Evolutionary conservation across 805 yeast genomes (phyloP), one percentile per base, ranked within the genome.

Genomic region (Tetrapisispora taiwanensis): DNA sequence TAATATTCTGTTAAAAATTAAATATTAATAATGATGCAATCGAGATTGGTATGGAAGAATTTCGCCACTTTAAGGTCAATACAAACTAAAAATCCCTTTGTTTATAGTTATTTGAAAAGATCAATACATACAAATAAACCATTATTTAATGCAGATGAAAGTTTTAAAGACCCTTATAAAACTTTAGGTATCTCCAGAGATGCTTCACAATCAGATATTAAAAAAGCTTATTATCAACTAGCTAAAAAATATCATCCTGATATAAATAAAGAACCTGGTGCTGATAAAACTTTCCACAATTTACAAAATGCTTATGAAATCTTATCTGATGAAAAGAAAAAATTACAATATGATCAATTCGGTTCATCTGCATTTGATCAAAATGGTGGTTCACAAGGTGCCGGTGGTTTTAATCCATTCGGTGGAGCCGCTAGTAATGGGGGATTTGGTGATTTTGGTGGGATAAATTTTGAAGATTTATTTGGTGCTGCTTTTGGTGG

Each of bases 161-260:
- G 15, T 27, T 50, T 60, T 32, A 67, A 70, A 34, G 95, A 92
- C 59, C 99, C 99, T 0, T 92, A 92, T 65, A 72, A 78, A 48
- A 76, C 79, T 0, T 68, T 92, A 36, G 97, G 97, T 4, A 85
- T 92, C 26, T 76, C 74, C 24, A 76, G 75, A 48, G 61, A 60
- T 42, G 92, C 98, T 0, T 73, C 81, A 13, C 68, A 81, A 7
- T 74, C 85, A n/a, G 94, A 88, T 18, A 92, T 92, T 66, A 92
- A 92, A 65, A 89, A 89, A 65, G 90, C 95, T 2, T 92, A 92
- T 68, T 88, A 88, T 62, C 82, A 87, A 58, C 70, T 92, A 50
- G 98, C 97, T 14, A 92, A 92, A 65, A 76, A 90, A 62, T 88
- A 71, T 64, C 99, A 92, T 65, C 99, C 99, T 0, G 99, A 92